These are phyloP conservation scores for Pittosporum tobira DNA, from an alignment of 129 eudicot species.

Conservation along the genomic window DNA sequence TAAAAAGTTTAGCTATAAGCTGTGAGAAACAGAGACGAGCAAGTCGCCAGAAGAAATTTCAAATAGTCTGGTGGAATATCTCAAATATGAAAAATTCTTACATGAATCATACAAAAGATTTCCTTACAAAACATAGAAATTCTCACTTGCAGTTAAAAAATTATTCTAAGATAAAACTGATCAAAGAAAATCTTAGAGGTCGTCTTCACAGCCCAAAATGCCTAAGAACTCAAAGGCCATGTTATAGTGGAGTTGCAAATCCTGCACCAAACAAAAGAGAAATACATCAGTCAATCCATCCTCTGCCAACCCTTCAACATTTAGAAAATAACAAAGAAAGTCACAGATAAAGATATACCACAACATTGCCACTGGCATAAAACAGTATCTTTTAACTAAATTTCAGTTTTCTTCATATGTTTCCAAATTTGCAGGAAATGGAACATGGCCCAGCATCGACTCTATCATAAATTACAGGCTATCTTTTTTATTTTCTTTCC, in stretches of 20 bases:
- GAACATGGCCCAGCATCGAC: neutral
- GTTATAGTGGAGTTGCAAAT: conserved; percentile 64
- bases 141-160: conserved; percentile 7
- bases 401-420: neutral
- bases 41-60: too few relatives aligned
- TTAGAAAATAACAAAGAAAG: neutral
- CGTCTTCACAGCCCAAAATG: conserved; percentile 14
- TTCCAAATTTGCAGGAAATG: neutral
- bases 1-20: too few relatives aligned
- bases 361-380: neutral
- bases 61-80: conserved; percentile 3
- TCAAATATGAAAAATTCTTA: conserved; percentile 15
- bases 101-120: conserved; percentile 5
- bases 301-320: too few relatives aligned
- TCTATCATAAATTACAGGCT: too few relatives aligned
- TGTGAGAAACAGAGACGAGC: too few relatives aligned
- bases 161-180: conserved; percentile 17
- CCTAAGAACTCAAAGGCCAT: conserved; percentile 19
- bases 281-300: neutral
- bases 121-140: conserved; percentile 9
- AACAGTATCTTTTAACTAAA: conserved; percentile 6
- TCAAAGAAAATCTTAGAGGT: conserved; percentile 11
- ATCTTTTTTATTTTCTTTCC: too few relatives aligned
- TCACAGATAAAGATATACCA: neutral
- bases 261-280: conserved; percentile 24